Evolutionary conservation across 73 alveolate genomes (phyloP).

Genomic region (Symbiodinium natans): DNA sequence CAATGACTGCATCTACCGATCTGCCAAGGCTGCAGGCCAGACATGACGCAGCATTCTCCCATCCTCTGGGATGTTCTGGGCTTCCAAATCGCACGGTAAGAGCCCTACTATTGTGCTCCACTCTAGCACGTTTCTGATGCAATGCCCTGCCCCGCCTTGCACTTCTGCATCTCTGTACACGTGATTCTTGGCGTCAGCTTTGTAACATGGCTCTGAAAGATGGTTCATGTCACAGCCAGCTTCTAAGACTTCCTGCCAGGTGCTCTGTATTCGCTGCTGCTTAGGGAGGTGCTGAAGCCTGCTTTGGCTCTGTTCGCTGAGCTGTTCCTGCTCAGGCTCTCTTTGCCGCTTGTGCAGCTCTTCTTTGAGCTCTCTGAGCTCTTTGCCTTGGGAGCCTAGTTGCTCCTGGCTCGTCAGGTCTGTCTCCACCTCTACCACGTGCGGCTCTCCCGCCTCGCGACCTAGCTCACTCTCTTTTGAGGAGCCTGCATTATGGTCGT

Average conservation of each 20-base stretch:
- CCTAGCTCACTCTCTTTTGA: no score
- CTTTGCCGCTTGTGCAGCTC: neutral
- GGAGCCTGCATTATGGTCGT: no score
- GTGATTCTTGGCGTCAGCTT: neutral
- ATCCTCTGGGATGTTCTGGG: no score
- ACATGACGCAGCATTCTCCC: no score
- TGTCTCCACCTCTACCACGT: neutral
- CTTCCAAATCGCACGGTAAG: no score
- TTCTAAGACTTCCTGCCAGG: neutral
- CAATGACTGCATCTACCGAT: no score
- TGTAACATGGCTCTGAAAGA: neutral
- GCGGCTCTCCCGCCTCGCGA: no score
- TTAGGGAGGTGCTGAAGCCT: neutral
- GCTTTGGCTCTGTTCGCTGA: neutral
- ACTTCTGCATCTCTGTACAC: neutral
- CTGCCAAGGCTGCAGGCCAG: no score
- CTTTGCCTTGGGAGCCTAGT: neutral
- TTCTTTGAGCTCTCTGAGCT: neutral
- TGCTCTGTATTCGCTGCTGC: constrained; percentile 5
- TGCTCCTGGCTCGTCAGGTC: neutral
- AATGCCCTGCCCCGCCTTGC: neutral
- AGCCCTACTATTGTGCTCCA: no score
- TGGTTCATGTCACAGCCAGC: neutral
- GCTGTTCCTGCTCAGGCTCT: neutral
- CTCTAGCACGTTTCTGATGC: no score